A percentile compares a stretch with the other conserved stretches of the same genome.
Conservation (phyloP, 371 early-diverging fungal species). For the Mortierella polycephala region DNA sequence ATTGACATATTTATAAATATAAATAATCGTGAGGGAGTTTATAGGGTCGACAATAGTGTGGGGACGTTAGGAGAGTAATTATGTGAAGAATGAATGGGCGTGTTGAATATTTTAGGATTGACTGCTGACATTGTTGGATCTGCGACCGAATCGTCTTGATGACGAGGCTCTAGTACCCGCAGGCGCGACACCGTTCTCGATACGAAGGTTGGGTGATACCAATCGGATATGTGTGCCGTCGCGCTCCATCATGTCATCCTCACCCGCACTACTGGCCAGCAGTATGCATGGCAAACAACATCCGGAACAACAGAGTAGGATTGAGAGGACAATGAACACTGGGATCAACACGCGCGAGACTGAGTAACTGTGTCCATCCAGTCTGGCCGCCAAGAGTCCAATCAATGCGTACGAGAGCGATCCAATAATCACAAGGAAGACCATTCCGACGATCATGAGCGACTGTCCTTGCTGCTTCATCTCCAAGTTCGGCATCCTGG, state of each 20-base stretch:
- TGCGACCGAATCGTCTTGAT: slow-evolving; percentile 34
- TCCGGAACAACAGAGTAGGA: slow-evolving; percentile 77
- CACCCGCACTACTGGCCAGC: slow-evolving; percentile 21
- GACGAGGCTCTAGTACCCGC: slow-evolving; percentile 12
- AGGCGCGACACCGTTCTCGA: slow-evolving; percentile 23
- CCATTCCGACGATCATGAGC: slow-evolving; percentile 60
- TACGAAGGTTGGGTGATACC: slow-evolving; percentile 48
- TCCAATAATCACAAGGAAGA: slow-evolving; percentile 66
- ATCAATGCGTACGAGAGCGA: slow-evolving; percentile 76
- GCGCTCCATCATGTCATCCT: slow-evolving; percentile 33
- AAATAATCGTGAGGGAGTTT: too few relatives aligned
- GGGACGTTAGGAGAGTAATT: too few relatives aligned
- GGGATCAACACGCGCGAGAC: slow-evolving; percentile 82
- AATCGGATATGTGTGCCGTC: slow-evolving; percentile 44
- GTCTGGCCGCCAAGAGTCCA: slow-evolving; percentile 74
- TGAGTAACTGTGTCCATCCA: slow-evolving; percentile 66
- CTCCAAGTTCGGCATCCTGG: slow-evolving; percentile 61
- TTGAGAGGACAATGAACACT: slow-evolving; percentile 78
- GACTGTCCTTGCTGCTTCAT: slow-evolving; percentile 63
- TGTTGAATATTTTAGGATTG: slow-evolving; percentile 2
- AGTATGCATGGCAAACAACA: slow-evolving; percentile 79
- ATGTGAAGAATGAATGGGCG: too few relatives aligned
- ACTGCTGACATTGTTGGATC: slow-evolving; percentile 29
- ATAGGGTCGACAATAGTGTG: too few relatives aligned
- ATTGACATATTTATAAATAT: too few relatives aligned